Evolutionary conservation across 169 alveolate species (phyloP).

Genomic region (Plasmodium cynomolgi): DNA sequence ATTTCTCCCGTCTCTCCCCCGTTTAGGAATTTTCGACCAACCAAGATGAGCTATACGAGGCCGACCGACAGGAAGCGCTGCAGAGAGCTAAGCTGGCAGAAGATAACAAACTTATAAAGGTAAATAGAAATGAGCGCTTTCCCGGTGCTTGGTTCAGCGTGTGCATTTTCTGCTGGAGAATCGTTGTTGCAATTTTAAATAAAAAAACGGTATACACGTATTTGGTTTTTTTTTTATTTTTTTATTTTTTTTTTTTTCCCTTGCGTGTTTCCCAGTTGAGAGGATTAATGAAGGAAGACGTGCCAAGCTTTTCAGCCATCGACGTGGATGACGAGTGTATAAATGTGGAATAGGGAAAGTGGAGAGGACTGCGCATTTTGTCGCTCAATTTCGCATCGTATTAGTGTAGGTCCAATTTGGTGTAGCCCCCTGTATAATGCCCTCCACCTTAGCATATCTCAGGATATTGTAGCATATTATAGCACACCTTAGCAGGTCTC

Average conservation of each 20-base stretch:
- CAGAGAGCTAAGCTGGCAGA: constrained; percentile 73
- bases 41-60: constrained; percentile 73
- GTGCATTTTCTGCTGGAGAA: not conserved
- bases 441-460: not conserved
- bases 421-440: not conserved
- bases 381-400: not conserved
- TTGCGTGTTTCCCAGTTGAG: constrained; percentile 33
- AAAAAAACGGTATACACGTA: not conserved
- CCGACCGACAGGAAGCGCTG: constrained; percentile 76
- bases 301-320: constrained; percentile 69
- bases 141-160: not conserved
- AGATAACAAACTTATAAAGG: constrained; percentile 69
- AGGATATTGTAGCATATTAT: not conserved
- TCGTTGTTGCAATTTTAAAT: not conserved
- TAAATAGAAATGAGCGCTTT: not conserved
- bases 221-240: not conserved
- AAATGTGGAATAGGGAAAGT: constrained; percentile 51
- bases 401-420: not conserved
- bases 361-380: not conserved
- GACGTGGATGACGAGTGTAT: constrained; percentile 72
- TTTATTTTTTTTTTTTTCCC: not conserved
- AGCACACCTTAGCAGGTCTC: not conserved
- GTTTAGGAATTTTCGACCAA: constrained; percentile 65
- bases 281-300: constrained; percentile 72
- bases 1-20: not conserved